Evolutionary conservation across 768 basidiomycete genomes (phyloP).

Genomic region (Hirschioporus abietinus): DNA sequence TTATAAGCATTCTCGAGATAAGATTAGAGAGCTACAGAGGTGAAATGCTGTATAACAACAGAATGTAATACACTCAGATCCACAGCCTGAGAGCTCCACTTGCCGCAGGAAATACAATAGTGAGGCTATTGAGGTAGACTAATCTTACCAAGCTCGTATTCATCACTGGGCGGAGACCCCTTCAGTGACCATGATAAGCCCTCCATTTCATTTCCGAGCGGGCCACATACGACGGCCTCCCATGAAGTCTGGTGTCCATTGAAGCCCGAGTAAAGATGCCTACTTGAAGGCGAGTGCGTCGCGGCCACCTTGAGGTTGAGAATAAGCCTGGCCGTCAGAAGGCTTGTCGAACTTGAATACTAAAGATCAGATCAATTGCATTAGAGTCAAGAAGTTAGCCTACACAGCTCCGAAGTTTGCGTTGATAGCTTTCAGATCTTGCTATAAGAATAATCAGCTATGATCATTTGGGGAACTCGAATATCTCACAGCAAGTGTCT

Average conservation of each 20-base stretch:
- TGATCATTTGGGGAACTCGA: neutral
- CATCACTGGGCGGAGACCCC: neutral
- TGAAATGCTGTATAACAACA: no score
- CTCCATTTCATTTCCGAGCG: neutral
- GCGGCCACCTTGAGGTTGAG: conserved; percentile 13
- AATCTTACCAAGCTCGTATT: neutral
- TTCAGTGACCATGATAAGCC: neutral
- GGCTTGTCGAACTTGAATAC: conserved; percentile 12
- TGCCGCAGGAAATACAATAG: neutral
- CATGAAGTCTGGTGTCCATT: neutral
- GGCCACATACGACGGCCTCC: neutral
- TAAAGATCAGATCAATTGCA: neutral
- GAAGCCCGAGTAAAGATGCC: neutral
- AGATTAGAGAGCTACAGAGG: no score
- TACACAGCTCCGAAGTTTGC: conserved; percentile 21
- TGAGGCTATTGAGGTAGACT: neutral
- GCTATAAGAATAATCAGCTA: conserved; percentile 7
- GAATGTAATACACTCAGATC: no score
- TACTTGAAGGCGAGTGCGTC: neutral
- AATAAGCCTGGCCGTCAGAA: conserved; percentile 19
- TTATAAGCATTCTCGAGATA: no score
- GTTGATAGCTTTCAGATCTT: conserved; percentile 22
- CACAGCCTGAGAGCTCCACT: neutral
- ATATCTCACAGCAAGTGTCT: neutral
- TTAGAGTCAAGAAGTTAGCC: neutral